Percentiles rank a stretch among this genome's conserved stretches.
Conservation (phyloP, 805 yeast species). For the Priceomyces haplophilus region DNA sequence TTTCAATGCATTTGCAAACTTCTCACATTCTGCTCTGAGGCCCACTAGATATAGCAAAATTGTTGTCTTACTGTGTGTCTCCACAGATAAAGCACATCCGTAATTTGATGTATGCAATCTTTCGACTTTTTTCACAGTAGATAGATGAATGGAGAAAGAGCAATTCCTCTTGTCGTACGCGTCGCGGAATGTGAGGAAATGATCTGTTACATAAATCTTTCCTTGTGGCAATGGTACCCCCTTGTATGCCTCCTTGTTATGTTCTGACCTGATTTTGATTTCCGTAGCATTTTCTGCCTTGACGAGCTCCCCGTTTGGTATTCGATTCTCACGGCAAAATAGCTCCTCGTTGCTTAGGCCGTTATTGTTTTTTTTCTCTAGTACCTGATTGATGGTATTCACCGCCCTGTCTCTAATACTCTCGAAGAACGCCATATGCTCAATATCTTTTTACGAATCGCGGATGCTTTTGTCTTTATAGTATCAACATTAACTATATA, state of each 20-base stretch:
- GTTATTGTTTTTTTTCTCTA: slow-evolving; percentile 39
- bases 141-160: slow-evolving; percentile 66
- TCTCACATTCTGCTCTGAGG: slow-evolving; percentile 71
- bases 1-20: slow-evolving; percentile 69
- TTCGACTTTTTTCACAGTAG: slow-evolving; percentile 81
- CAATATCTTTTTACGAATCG: too few relatives aligned
- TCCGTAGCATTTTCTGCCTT: slow-evolving; percentile 70
- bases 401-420: slow-evolving; percentile 47
- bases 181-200: slow-evolving; percentile 72
- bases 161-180: slow-evolving; percentile 66
- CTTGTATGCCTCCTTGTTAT: slow-evolving; percentile 18
- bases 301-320: slow-evolving; percentile 70
- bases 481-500: too few relatives aligned
- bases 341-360: slow-evolving; percentile 65
- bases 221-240: slow-evolving; percentile 48
- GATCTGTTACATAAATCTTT: slow-evolving; percentile 65
- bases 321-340: slow-evolving; percentile 61
- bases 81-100: slow-evolving; percentile 73
- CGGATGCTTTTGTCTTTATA: too few relatives aligned
- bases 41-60: slow-evolving; percentile 76
- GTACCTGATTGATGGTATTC: slow-evolving; percentile 39
- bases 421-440: slow-evolving; percentile 49
- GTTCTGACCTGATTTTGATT: slow-evolving; percentile 27
- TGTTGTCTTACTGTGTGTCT: slow-evolving; percentile 62
- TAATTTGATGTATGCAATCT: slow-evolving; percentile 73